Evolutionary conservation across 257 asterid genomes (phyloP).

Genomic region (Jacaranda mimosifolia): DNA sequence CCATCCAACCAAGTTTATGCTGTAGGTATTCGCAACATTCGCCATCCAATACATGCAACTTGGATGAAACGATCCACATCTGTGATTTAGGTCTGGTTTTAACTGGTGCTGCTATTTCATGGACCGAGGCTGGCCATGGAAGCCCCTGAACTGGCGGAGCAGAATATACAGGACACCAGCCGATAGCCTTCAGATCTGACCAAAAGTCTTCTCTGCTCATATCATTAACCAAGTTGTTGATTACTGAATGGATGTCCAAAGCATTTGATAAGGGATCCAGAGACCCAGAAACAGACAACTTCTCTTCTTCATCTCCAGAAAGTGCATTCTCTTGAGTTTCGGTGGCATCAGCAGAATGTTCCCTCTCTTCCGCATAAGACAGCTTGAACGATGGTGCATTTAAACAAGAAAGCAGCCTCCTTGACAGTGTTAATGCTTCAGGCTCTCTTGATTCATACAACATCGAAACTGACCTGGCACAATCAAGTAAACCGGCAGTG

Average conservation of each 20-base stretch:
- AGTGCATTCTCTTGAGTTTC: slow-evolving; percentile 50
- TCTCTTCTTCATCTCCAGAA: slow-evolving; percentile 52
- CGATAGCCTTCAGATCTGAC: slow-evolving; percentile 67
- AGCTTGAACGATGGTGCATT: slow-evolving; percentile 63
- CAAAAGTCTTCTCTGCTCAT: slow-evolving; percentile 70
- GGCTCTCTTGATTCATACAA: slow-evolving; percentile 58
- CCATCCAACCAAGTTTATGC: slow-evolving; percentile 86
- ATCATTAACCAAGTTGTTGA: slow-evolving; percentile 66
- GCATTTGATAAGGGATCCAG: slow-evolving; percentile 47
- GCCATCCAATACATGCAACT: slow-evolving; percentile 79
- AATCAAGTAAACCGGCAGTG: slow-evolving; percentile 78
- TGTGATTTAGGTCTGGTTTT: slow-evolving; percentile 81
- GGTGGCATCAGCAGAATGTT: slow-evolving; percentile 43
- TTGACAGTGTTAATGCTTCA: slow-evolving; percentile 58
- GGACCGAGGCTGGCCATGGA: slow-evolving; percentile 75
- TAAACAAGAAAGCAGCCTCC: slow-evolving; percentile 78
- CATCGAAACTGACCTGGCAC: slow-evolving; percentile 86
- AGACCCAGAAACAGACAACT: slow-evolving; percentile 44
- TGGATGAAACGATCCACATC: slow-evolving; percentile 89
- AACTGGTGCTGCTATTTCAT: slow-evolving; percentile 70
- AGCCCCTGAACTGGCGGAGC: slow-evolving; percentile 74
- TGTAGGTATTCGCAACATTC: slow-evolving; percentile 73
- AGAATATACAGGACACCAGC: slow-evolving; percentile 89
- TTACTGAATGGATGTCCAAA: slow-evolving; percentile 50
- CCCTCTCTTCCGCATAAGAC: slow-evolving; percentile 49